These are phyloP conservation scores for Nakaseomyces sp. DNA, from an alignment of 1,139 yeast genomes.

Conservation along the genomic window DNA sequence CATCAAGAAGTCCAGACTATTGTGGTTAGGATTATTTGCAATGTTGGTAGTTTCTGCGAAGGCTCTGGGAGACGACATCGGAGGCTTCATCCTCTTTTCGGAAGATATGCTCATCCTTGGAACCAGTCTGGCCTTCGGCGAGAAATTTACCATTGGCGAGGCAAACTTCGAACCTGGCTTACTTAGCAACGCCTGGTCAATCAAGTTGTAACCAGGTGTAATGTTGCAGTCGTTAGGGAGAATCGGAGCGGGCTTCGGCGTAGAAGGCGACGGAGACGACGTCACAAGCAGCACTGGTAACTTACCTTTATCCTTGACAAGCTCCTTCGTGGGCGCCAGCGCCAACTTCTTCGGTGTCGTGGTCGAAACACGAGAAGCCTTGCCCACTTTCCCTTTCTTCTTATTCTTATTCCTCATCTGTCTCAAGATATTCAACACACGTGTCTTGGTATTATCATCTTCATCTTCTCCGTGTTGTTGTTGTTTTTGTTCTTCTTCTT, in stretches of 20 bases:
- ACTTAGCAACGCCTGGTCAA: conserved; percentile 1
- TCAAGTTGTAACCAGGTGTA: conserved; percentile 4
- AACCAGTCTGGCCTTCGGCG: not conserved
- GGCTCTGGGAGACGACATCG: conserved; percentile 2
- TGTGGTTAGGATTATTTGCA: not conserved
- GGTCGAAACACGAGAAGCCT: not conserved
- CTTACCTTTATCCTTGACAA: not conserved
- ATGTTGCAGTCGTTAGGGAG: conserved; percentile 3
- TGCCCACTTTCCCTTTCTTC: not conserved
- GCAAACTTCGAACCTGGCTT: conserved; percentile 4
- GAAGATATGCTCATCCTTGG: conserved; percentile 2
- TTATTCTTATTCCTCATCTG: conserved; percentile 19
- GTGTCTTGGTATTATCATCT: conserved; percentile 10
- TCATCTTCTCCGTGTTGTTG: not conserved
- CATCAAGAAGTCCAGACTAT: conserved; percentile 4
- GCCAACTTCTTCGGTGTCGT: not conserved
- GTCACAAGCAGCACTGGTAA: conserved; percentile 3
- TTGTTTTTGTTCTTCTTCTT: not conserved
- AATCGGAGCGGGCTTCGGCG: conserved; percentile 3
- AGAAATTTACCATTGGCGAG: conserved; percentile 1
- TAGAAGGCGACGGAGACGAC: not conserved
- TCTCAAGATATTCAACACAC: conserved; percentile 19
- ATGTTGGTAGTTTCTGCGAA: conserved; percentile 2
- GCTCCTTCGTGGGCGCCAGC: not conserved
- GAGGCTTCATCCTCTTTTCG: conserved; percentile 1